A percentile compares a stretch with the other conserved stretches of the same genome.
phyloP scores from a whole-genome alignment of 371 early-diverging fungal genomes.

The Phascolomyces articulosus region DNA sequence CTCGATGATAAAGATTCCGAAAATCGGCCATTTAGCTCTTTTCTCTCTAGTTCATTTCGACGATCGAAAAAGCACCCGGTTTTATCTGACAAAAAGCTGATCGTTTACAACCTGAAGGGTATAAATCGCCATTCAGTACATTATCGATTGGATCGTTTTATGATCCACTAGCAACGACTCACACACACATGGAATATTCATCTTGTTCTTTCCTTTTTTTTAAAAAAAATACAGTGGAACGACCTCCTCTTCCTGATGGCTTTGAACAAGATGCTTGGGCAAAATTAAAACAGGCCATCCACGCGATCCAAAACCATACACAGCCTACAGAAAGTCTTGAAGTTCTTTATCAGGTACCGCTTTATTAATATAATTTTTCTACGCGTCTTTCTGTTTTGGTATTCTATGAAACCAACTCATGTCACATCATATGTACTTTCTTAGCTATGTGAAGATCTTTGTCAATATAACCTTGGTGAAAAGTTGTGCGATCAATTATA shows the following conservation, averaged over 20 bases:
- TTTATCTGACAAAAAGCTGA: conserved; percentile 41
- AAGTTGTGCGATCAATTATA: conserved; percentile 66
- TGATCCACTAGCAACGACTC: no score
- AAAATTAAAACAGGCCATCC: conserved; percentile 70
- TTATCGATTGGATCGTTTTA: no score
- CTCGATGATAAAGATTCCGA: conserved; percentile 27
- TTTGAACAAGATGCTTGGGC: conserved; percentile 72
- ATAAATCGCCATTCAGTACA: neutral
- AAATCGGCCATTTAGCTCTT: conserved; percentile 30
- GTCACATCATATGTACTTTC: neutral
- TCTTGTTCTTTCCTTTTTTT: neutral
- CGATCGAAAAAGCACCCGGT: conserved; percentile 34
- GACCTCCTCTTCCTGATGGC: conserved; percentile 73
- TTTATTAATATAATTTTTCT: neutral
- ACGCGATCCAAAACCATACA: conserved; percentile 69
- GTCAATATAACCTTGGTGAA: conserved; percentile 74
- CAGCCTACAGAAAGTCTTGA: conserved; percentile 75
- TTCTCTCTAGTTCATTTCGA: conserved; percentile 27
- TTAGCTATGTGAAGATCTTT: conserved; percentile 84
- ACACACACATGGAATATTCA: neutral
- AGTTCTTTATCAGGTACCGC: conserved; percentile 78
- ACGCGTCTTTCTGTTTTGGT: neutral
- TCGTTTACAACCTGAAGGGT: conserved; percentile 39
- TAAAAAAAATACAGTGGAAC: conserved; percentile 24
- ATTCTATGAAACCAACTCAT: neutral